Percentiles rank a stretch among this genome's conserved stretches.
Evolutionary conservation across 2,329 filamentous ascomycete species (phyloP).

Genomic region (Xylaria sp.): DNA sequence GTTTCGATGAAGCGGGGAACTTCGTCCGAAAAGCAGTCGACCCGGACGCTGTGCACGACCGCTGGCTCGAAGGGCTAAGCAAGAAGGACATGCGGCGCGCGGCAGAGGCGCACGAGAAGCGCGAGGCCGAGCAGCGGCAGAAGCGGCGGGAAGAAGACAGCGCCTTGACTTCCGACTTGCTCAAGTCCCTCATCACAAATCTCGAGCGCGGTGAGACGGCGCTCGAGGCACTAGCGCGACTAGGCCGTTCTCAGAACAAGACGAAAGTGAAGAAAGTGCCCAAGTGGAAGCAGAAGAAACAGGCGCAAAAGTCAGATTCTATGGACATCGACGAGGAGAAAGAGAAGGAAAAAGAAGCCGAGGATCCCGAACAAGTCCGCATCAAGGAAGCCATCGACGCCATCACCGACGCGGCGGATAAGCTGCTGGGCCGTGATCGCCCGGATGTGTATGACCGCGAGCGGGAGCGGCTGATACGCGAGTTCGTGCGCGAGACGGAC

Average conservation of each 20-base stretch:
- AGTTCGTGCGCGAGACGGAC: slow-evolving; percentile 86
- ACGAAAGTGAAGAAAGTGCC: slow-evolving; percentile 61
- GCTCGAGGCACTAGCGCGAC: slow-evolving; percentile 84
- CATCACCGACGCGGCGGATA: slow-evolving; percentile 91
- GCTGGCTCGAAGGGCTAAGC: slow-evolving; percentile 90
- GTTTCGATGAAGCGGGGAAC: slow-evolving; percentile 91
- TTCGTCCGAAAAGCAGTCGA: slow-evolving; percentile 90
- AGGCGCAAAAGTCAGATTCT: slow-evolving; percentile 64
- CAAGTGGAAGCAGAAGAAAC: slow-evolving; percentile 78
- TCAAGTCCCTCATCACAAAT: slow-evolving; percentile 76
- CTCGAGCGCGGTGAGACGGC: slow-evolving; percentile 86
- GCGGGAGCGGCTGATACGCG: slow-evolving; percentile 82
- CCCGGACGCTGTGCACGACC: slow-evolving; percentile 89
- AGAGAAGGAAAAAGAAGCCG: slow-evolving; percentile 63
- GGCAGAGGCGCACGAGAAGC: slow-evolving; percentile 85
- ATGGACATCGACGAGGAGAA: slow-evolving; percentile 78
- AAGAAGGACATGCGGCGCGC: slow-evolving; percentile 94
- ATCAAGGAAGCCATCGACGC: slow-evolving; percentile 80
- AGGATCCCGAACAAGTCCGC: slow-evolving; percentile 75
- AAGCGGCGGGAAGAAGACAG: slow-evolving; percentile 80
- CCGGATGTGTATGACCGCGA: slow-evolving; percentile 93
- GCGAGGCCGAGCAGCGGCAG: slow-evolving; percentile 79
- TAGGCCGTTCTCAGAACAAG: slow-evolving; percentile 75
- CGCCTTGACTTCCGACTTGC: slow-evolving; percentile 76
- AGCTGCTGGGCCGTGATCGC: slow-evolving; percentile 82